A percentile compares a stretch with the other conserved stretches of the same genome.
Evolutionary conservation across 495 filamentous ascomycete species (phyloP).

Genomic region (Ascodesmis nigricans): DNA sequence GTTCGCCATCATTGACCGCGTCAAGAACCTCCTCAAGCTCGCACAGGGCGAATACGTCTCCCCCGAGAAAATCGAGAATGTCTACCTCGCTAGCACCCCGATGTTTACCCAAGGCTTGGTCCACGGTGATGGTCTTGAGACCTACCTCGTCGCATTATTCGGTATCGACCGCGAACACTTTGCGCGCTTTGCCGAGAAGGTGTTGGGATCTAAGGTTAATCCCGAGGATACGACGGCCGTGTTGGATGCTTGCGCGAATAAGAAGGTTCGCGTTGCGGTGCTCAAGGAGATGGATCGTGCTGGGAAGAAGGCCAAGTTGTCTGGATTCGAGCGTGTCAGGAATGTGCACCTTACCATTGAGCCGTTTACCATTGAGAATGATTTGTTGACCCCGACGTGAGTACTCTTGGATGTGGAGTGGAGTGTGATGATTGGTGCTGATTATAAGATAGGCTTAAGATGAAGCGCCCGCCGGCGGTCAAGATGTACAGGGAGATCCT

Average conservation of each 20-base stretch:
- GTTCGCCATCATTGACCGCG: conserved; percentile 81
- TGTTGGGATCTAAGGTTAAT: conserved; percentile 43
- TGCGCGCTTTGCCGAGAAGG: conserved; percentile 50
- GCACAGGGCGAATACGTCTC: conserved; percentile 97
- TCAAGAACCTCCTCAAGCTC: conserved; percentile 95
- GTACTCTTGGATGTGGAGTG: conserved; percentile 23
- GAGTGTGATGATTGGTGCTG: conserved; percentile 4
- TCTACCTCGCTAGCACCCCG: conserved; percentile 58
- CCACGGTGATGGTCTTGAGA: conserved; percentile 73
- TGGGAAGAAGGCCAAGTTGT: conserved; percentile 66
- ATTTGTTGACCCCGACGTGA: conserved; percentile 89
- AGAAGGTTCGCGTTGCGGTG: conserved; percentile 48
- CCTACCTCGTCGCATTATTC: conserved; percentile 66
- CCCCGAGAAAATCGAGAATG: conserved; percentile 89
- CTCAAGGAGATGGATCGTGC: conserved; percentile 61
- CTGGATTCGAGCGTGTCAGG: conserved; percentile 63
- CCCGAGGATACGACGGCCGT: conserved; percentile 42
- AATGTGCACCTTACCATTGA: conserved; percentile 58
- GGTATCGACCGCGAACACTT: conserved; percentile 67
- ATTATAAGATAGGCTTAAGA: conserved; percentile 61
- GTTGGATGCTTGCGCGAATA: conserved; percentile 39
- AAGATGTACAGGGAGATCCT: conserved; percentile 53
- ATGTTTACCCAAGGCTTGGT: conserved; percentile 65
- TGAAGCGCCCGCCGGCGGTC: conserved; percentile 76
- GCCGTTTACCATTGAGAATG: conserved; percentile 85